phyloP scores from a whole-genome alignment of 805 yeast species.

The Debaryomyces castellii region DNA sequence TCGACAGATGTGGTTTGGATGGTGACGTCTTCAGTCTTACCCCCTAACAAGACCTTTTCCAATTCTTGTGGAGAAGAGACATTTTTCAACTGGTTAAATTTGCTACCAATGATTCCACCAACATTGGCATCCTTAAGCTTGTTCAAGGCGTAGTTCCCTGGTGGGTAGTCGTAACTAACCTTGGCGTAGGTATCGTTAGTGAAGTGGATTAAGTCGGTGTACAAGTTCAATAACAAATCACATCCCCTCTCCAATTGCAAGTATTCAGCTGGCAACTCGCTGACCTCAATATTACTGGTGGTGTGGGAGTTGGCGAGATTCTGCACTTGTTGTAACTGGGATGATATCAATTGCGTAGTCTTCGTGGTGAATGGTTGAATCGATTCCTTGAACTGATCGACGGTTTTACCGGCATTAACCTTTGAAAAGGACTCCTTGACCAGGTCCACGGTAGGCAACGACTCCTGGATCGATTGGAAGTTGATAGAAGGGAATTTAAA shows the following conservation, averaged over 20 bases:
- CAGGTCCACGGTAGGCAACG: constrained; percentile 39
- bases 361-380: constrained; percentile 57
- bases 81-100: constrained; percentile 57
- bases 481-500: constrained; percentile 39
- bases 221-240: constrained; percentile 61
- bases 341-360: constrained; percentile 59
- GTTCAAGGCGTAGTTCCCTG: constrained; percentile 45
- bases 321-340: constrained; percentile 56
- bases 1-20: constrained; percentile 33
- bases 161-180: constrained; percentile 81
- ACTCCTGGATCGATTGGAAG: constrained; percentile 40
- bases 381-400: constrained; percentile 43
- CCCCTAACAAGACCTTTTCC: constrained; percentile 53
- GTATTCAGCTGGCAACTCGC: constrained; percentile 75
- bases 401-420: constrained; percentile 40
- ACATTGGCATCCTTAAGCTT: constrained; percentile 69
- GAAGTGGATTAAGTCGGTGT: constrained; percentile 47
- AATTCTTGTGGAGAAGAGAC: constrained; percentile 69
- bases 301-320: constrained; percentile 32
- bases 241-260: constrained; percentile 64
- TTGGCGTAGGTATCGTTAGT: constrained; percentile 61
- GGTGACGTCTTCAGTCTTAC: constrained; percentile 17
- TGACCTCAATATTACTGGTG: constrained; percentile 52
- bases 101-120: constrained; percentile 54
- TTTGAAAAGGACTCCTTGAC: constrained; percentile 36